Evolutionary conservation across 2,329 filamentous ascomycete species (phyloP).

Genomic region (Camillea tinctor): DNA sequence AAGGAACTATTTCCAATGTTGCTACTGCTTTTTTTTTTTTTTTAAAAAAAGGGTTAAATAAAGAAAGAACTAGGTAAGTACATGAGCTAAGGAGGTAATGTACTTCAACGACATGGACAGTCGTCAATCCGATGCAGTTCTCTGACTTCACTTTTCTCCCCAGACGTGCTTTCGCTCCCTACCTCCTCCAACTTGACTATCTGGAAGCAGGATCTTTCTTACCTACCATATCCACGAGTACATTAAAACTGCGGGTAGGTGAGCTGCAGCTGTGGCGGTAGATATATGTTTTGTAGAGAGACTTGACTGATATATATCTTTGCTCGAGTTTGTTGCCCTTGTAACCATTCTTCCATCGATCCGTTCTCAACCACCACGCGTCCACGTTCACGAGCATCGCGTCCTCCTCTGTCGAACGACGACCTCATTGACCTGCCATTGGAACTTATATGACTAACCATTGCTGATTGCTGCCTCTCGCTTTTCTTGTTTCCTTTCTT

Average conservation of each 20-base stretch:
- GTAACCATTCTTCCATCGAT: background rate
- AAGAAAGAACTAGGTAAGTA: no score
- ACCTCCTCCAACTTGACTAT: background rate
- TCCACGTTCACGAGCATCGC: conserved; percentile 15
- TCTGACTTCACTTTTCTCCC: background rate
- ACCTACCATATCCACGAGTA: background rate
- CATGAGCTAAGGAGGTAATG: no score
- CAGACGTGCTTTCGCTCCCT: background rate
- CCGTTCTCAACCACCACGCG: background rate
- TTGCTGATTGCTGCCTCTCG: conserved; percentile 32
- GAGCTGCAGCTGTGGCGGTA: no score
- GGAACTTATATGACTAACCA: conserved; percentile 41
- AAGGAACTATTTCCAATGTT: no score
- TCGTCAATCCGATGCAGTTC: no score
- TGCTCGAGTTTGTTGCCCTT: background rate
- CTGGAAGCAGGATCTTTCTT: background rate
- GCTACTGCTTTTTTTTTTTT: no score
- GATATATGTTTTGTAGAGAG: no score
- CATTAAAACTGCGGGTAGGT: background rate
- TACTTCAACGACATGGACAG: no score
- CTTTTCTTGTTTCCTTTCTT: conserved; percentile 14
- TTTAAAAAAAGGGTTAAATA: no score
- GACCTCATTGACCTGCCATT: conserved; percentile 27
- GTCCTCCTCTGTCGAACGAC: conserved; percentile 16
- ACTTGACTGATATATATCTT: background rate